phyloP scores from a whole-genome alignment of 768 basidiomycete species.

The Tricholoma terreum region DNA sequence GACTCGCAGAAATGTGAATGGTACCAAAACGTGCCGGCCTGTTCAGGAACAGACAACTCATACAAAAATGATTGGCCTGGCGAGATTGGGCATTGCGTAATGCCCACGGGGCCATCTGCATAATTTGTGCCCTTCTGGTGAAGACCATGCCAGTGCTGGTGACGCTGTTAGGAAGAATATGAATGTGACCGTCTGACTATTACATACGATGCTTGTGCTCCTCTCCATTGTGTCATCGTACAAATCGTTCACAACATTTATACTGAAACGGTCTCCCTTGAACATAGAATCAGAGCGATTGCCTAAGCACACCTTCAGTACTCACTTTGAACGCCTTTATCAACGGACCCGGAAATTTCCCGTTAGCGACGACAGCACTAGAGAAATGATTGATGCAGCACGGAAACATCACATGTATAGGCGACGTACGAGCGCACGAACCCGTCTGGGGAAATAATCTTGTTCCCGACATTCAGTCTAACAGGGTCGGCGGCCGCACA shows the following conservation, averaged over 20 bases:
- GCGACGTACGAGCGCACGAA: slow-evolving; percentile 17
- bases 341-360: slow-evolving; percentile 30
- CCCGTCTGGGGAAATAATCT: slow-evolving; percentile 23
- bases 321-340: slow-evolving; percentile 34
- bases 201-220: slow-evolving; percentile 39
- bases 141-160: slow-evolving; percentile 35
- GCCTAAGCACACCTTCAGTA: not conserved
- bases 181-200: not conserved
- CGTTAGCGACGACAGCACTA: slow-evolving; percentile 28
- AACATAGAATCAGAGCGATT: not conserved
- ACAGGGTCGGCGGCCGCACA: slow-evolving; percentile 9
- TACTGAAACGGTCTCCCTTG: slow-evolving; percentile 37
- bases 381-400: not conserved
- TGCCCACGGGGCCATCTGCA: slow-evolving; percentile 28
- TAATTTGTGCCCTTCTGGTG: slow-evolving; percentile 30
- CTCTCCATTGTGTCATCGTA: slow-evolving; percentile 35
- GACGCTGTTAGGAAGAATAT: not conserved
- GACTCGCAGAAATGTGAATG: slow-evolving; percentile 23
- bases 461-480: slow-evolving; percentile 18
- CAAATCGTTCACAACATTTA: slow-evolving; percentile 40
- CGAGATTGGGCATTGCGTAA: slow-evolving; percentile 36
- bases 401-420: not conserved
- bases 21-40: slow-evolving; percentile 27
- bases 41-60: slow-evolving; percentile 27
- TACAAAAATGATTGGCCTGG: slow-evolving; percentile 33